Base-by-base conservation (phyloP, 1,139 yeast species). In the Geotrichum klebahnii region DNA sequence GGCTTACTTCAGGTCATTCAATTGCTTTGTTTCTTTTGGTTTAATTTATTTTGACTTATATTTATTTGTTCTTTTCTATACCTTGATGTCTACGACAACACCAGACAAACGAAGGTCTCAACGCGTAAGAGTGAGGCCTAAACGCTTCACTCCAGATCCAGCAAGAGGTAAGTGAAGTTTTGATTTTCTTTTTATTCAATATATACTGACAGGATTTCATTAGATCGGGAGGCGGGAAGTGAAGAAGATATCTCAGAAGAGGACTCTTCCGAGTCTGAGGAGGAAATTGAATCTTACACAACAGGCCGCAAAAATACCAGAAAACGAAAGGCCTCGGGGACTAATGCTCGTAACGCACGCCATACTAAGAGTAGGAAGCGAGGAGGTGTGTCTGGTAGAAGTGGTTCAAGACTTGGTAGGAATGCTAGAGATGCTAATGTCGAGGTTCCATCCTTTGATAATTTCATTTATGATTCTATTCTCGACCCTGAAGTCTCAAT, bases 401-500 rank as follows among this genome's bases (percentile, higher is more conserved):
- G 17, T 19, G 39, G 31, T 5, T 20, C 41, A n/a, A 33, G 47
- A n/a, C n/a, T 5, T 6, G 29, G 22, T 1, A 38, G 37, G 10
- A 29, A 37, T n/a, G 32, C 37, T 12, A 24, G 41, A 8, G 14
- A 26, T 8, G 24, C 20, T 28, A 39, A 8, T 17, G 32, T 39
- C 14, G 41, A 40, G 3, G 42, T 17, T 10, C 47, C 55, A 9
- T 36, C 48, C 9, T 50, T 52, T 44, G 55, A 50, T 28, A 52
- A 47, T 28, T 44, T 37, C 34, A 49, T 52, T 5, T 52, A 50
- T 37, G 55, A 62, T 33, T 67, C 67, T 3, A 55, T 67, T 16
- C 37, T 57, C 28, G 70, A 64, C 36, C 79, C 79, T 9, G 79
- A 75, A 22, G 61, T 71, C 0, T 75, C 83, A 0, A 68, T 82